Base-by-base conservation (phyloP, 2,329 filamentous ascomycete species). In the Pseudogymnoascus sp. region DNA sequence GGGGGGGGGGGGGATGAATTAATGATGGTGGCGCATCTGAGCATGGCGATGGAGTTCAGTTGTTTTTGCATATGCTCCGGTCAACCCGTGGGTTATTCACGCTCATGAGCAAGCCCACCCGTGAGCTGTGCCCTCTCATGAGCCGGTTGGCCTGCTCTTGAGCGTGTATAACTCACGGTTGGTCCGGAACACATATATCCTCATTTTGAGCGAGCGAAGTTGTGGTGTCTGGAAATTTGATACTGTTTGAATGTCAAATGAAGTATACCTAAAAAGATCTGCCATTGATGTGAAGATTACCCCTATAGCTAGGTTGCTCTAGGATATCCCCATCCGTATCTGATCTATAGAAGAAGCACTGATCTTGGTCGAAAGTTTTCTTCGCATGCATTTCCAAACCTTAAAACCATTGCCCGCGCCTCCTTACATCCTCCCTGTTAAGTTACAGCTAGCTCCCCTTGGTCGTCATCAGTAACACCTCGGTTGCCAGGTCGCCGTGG, bases 31-130 rank as follows among this genome's bases (percentile, higher is more conserved):
- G 25, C n/a, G 28, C 28, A 15, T 53, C 47, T 53, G 47, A 53
- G 47, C 47, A 53, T 53, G 28, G 47, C 28, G 12, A 53, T 18
- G 47, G 47, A 53, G 28, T 53, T 53, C 28, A 53, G 47, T 53
- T 53, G n/a, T 15, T 50, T 50, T 50, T 28, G 43, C 43, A 33
- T 53, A 25, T 25, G 22, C 5, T 25, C 3, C 22, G 5, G 22
- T 3, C 22, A 4, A 25, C 3, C 3, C 22, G 22, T 25, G 22
- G 4, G 22, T 18, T 18, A 18, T 18, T 18, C 2, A 18, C 18
- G 18, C 18, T 18, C 18, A 18, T 18, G 18, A 18, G 18, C 18
- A 18, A 4, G 22, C 22, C 22, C 5, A 25, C 2, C 22, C 22
- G 22, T 25, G 22, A 25, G 22, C 18, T 18, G 18, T 18, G 18